Evolutionary conservation across 2,329 filamentous ascomycete species (phyloP).

Genomic region (Grosmannia serpens): DNA sequence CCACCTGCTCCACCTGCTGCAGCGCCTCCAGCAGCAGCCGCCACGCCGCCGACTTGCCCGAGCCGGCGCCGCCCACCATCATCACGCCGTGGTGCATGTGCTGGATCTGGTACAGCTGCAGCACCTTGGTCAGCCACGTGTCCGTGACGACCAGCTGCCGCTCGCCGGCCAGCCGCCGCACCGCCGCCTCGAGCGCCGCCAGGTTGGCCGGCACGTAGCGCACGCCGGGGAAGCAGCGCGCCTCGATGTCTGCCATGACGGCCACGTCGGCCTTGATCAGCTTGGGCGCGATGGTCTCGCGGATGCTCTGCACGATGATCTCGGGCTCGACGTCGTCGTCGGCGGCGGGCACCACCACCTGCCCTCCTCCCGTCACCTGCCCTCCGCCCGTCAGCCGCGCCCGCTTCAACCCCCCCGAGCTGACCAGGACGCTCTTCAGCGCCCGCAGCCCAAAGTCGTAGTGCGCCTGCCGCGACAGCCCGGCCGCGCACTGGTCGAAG

Average conservation of each 20-base stretch:
- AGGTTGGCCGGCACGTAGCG: conserved; percentile 86
- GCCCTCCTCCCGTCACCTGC: conserved; percentile 31
- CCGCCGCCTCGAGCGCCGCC: conserved; percentile 65
- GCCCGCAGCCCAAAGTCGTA: conserved; percentile 98
- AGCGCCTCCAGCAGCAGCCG: conserved; percentile 82
- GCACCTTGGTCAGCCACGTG: conserved; percentile 92
- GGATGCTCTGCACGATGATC: conserved; percentile 96
- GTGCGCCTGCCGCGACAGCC: conserved; percentile 89
- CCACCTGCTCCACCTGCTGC: conserved; percentile 79
- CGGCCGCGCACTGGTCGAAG: conserved; percentile 78
- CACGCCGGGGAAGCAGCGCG: conserved; percentile 80
- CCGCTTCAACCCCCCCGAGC: conserved; percentile 90
- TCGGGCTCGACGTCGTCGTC: conserved; percentile 81
- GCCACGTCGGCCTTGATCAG: conserved; percentile 87
- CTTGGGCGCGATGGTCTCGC: conserved; percentile 97
- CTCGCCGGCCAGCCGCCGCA: conserved; percentile 71
- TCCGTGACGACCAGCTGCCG: conserved; percentile 84
- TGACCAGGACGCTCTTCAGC: conserved; percentile 95
- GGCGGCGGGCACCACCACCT: conserved; percentile 30
- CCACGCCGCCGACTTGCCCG: conserved; percentile 94
- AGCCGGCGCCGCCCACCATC: conserved; percentile 98
- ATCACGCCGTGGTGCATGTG: conserved; percentile 98
- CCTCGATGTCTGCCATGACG: conserved; percentile 74
- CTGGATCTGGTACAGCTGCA: conserved; percentile 97
- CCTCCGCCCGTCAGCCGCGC: conserved; percentile 53